Conservation (phyloP, 192 early-diverging fungal species). For the Coemansia sp. region DNA sequence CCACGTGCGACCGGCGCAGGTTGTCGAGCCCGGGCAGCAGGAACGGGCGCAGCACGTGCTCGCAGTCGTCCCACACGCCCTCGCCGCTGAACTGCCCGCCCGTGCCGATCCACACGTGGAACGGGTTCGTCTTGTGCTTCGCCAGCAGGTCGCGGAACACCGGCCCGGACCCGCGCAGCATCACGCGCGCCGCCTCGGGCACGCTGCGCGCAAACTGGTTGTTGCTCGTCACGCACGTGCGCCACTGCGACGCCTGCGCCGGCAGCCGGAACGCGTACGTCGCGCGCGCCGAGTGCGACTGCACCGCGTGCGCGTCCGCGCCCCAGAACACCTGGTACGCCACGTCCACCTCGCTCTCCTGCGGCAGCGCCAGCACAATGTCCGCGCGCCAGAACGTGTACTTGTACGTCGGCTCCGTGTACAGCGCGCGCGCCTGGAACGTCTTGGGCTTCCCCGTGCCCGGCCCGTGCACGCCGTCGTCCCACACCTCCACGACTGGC, state of each 20-base stretch:
- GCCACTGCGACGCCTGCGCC: conserved; percentile 50
- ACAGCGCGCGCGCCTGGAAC: conserved; percentile 32
- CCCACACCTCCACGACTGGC: conserved; percentile 45
- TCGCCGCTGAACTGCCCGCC: conserved; percentile 72
- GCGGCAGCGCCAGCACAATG: conserved; percentile 30
- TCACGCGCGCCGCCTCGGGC: conserved; percentile 25
- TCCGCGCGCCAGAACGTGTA: conserved; percentile 53
- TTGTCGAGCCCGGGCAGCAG: conserved; percentile 30
- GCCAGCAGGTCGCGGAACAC: conserved; percentile 56
- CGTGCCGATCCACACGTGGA: conserved; percentile 69
- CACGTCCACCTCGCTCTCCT: conserved; percentile 37
- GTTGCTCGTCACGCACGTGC: conserved; percentile 48
- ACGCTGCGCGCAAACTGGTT: conserved; percentile 32
- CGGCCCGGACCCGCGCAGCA: conserved; percentile 40
- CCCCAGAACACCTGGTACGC: conserved; percentile 47
- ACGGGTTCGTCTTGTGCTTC: conserved; percentile 62
- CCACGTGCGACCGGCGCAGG: conserved; percentile 41
- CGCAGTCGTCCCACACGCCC: conserved; percentile 56
- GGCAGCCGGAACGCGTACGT: conserved; percentile 43
- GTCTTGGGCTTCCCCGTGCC: conserved; percentile 50
- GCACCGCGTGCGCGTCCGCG: conserved; percentile 38
- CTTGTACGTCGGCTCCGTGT: conserved; percentile 49
- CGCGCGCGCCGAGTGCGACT: conserved; percentile 37
- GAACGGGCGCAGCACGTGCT: conserved; percentile 61
- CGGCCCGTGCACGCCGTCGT: conserved; percentile 47